These are phyloP conservation scores for Mollisia scopiformis DNA, from an alignment of 2,329 filamentous ascomycete genomes.

Conservation along the genomic window DNA sequence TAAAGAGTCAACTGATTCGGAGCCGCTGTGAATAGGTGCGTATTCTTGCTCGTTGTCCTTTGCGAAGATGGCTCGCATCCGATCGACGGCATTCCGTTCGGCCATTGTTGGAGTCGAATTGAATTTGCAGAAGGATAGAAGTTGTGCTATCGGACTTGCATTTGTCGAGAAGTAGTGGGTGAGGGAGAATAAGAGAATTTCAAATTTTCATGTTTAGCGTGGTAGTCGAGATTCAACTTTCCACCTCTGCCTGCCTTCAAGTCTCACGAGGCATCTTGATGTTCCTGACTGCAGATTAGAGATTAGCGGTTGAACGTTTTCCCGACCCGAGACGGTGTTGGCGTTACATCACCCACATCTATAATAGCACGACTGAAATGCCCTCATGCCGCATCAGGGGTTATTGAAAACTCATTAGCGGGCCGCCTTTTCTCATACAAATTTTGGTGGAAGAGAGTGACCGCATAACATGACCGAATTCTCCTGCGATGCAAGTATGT, in stretches of 20 bases:
- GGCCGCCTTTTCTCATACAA: slow-evolving; percentile 31
- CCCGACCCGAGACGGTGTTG: neutral
- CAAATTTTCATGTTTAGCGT: neutral
- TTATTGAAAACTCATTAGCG: slow-evolving; percentile 26
- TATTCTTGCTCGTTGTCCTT: slow-evolving; percentile 30
- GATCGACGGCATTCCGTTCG: slow-evolving; percentile 24
- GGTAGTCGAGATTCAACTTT: neutral
- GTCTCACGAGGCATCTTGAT: too few relatives aligned
- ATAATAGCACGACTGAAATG: neutral
- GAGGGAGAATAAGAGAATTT: neutral
- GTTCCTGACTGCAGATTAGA: too few relatives aligned
- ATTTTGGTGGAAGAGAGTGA: slow-evolving; percentile 29
- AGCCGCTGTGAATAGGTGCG: slow-evolving; percentile 15
- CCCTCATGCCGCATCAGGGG: slow-evolving; percentile 15
- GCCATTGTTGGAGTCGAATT: slow-evolving; percentile 3
- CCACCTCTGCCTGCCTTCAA: too few relatives aligned
- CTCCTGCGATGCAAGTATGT: slow-evolving; percentile 35
- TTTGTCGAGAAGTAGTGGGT: neutral
- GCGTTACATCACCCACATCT: too few relatives aligned
- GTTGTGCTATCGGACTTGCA: neutral
- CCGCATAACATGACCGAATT: slow-evolving; percentile 35
- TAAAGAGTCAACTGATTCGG: slow-evolving; percentile 23
- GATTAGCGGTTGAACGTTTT: neutral
- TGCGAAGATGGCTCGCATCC: slow-evolving; percentile 29
- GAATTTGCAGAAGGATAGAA: neutral